Evolutionary conservation across 2,329 filamentous ascomycete genomes (phyloP).

Genomic region (Epichloe uncinata): DNA sequence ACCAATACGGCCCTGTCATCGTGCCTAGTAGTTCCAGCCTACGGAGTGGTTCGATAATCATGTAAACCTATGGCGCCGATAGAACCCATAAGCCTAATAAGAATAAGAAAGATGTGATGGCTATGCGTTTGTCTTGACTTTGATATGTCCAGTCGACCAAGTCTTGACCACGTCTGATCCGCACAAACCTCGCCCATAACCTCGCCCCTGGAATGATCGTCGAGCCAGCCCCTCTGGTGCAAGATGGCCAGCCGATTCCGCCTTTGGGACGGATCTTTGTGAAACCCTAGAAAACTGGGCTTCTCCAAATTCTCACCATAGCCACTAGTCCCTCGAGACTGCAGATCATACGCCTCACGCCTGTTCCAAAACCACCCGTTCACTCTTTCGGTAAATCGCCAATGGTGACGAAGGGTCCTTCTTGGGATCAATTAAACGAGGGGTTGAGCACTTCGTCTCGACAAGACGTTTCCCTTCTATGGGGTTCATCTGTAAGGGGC

Average conservation of each 20-base stretch:
- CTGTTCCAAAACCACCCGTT: constrained; percentile 38
- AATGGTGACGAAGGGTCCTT: constrained; percentile 17
- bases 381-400: constrained; percentile 35
- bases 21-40: not conserved
- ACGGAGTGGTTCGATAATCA: not conserved
- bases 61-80: not conserved
- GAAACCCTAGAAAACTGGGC: not conserved
- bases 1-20: not conserved
- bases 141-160: not conserved
- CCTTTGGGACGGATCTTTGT: not conserved
- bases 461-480: constrained; percentile 11
- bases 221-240: not conserved
- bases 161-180: too few species aligned
- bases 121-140: not conserved
- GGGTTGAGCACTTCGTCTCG: constrained; percentile 29
- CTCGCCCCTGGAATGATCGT: too few species aligned
- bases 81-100: not conserved
- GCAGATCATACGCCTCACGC: constrained; percentile 14
- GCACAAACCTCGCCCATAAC: too few species aligned
- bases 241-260: not conserved
- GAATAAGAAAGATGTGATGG: not conserved
- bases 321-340: not conserved
- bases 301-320: not conserved
- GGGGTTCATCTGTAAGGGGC: constrained; percentile 30
- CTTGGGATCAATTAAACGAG: constrained; percentile 30